Percentiles rank a stretch among this genome's conserved stretches.
These are phyloP conservation scores for Phytophthora cryptogea DNA, from an alignment of 352 stramenopile genomes.

Conservation along the genomic window DNA sequence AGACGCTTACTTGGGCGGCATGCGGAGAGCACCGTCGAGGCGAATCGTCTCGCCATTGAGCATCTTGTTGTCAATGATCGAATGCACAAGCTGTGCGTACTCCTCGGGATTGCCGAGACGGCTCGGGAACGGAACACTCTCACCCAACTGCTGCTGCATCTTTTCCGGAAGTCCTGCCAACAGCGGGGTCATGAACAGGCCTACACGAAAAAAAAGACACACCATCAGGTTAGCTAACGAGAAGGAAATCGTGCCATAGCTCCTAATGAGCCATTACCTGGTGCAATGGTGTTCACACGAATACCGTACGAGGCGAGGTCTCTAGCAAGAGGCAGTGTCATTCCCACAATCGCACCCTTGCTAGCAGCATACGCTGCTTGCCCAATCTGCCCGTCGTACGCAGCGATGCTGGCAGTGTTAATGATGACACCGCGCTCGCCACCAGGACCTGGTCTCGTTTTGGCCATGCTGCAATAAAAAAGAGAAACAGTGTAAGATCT, in stretches of 20 bases:
- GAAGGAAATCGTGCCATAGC: neutral
- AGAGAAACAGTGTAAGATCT: constrained; percentile 2
- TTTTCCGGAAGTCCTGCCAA: constrained; percentile 95
- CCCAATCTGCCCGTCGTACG: constrained; percentile 97
- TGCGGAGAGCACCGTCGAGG: constrained; percentile 96
- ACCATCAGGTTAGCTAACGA: neutral
- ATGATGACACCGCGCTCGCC: constrained; percentile 97
- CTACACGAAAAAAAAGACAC: constrained; percentile 33
- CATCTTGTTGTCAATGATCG: constrained; percentile 98
- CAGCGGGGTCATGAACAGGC: constrained; percentile 97
- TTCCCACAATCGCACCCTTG: constrained; percentile 96
- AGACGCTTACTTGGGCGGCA: constrained; percentile 88
- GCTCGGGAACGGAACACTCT: constrained; percentile 95
- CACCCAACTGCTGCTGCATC: constrained; percentile 93
- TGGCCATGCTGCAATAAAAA: constrained; percentile 78
- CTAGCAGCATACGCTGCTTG: constrained; percentile 97
- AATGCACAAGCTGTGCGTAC: constrained; percentile 94
- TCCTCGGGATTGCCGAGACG: constrained; percentile 95
- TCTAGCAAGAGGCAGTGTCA: constrained; percentile 97
- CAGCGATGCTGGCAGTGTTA: constrained; percentile 98
- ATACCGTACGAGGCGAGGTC: constrained; percentile 95
- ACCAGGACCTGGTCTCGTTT: constrained; percentile 63
- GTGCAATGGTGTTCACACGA: constrained; percentile 97
- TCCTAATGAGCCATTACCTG: constrained; percentile 46
- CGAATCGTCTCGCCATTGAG: constrained; percentile 98